These are phyloP conservation scores for Sclerotinia borealis DNA, from an alignment of 2,329 filamentous ascomycete species.

Conservation along the genomic window DNA sequence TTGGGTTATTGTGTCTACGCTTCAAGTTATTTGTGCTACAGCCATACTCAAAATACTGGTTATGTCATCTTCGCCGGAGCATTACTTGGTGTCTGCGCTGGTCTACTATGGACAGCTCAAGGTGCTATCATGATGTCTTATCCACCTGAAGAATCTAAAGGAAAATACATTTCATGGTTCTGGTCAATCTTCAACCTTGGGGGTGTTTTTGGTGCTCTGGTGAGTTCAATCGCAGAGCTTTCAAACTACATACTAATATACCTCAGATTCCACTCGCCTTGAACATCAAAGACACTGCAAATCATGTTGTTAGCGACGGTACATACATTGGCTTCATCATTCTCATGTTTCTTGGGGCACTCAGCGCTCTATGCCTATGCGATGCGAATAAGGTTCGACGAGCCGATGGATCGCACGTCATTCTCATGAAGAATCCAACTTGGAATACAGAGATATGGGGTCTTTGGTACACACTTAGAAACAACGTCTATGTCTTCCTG, in stretches of 20 bases:
- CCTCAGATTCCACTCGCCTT: conserved; percentile 60
- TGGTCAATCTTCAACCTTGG: conserved; percentile 94
- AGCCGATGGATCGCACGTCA: conserved; percentile 69
- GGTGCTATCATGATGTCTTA: conserved; percentile 86
- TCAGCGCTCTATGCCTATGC: conserved; percentile 63
- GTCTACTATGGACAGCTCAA: conserved; percentile 73
- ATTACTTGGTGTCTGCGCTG: conserved; percentile 71
- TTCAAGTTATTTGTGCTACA: conserved; percentile 44
- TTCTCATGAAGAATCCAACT: conserved; percentile 81
- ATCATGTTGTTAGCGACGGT: conserved; percentile 55
- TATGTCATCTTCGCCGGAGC: conserved; percentile 71
- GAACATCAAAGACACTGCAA: conserved; percentile 52
- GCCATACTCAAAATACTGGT: conserved; percentile 34
- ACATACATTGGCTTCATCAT: conserved; percentile 80
- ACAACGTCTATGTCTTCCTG: conserved; percentile 64
- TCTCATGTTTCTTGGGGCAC: conserved; percentile 65
- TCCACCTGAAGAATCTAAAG: conserved; percentile 72
- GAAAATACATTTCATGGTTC: conserved; percentile 81
- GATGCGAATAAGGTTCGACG: conserved; percentile 59
- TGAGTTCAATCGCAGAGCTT: conserved; percentile 24
- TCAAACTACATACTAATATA: neutral
- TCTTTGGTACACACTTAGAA: conserved; percentile 62
- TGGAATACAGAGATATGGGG: conserved; percentile 73
- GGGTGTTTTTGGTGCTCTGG: conserved; percentile 71
- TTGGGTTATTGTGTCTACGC: conserved; percentile 71